Conservation (phyloP, 31 red algal genomes). For the Asparagopsis taxiformis region DNA sequence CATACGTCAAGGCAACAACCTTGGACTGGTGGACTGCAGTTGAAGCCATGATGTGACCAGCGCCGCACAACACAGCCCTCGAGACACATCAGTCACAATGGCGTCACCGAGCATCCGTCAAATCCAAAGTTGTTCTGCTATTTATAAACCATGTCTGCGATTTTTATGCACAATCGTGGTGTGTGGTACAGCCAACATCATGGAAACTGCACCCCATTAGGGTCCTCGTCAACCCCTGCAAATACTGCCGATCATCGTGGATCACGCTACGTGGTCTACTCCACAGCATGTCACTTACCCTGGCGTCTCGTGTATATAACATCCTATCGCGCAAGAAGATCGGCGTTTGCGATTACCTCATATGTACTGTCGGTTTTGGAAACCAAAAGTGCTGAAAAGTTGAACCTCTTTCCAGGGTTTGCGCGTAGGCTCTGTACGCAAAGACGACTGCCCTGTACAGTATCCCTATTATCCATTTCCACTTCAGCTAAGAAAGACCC, state of each 20-base stretch:
- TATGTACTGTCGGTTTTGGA: conserved; percentile 16
- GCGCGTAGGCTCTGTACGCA: conserved; percentile 82
- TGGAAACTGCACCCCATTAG: too few species aligned
- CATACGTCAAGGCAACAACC: too few species aligned
- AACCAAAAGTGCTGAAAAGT: conserved; percentile 78
- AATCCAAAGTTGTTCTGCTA: too few species aligned
- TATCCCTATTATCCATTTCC: conserved; percentile 65
- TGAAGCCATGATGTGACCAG: too few species aligned
- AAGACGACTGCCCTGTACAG: conserved; percentile 2
- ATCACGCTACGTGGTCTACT: too few species aligned
- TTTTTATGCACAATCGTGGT: not conserved
- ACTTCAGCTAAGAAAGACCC: conserved; percentile 59
- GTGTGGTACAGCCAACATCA: not conserved
- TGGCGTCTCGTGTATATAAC: not conserved
- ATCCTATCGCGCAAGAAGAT: conserved; percentile 36
- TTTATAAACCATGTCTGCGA: not conserved
- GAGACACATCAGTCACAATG: too few species aligned
- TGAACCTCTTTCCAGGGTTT: conserved; percentile 70
- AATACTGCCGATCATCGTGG: too few species aligned
- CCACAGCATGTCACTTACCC: too few species aligned
- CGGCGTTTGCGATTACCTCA: conserved; percentile 58
- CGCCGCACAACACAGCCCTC: too few species aligned
- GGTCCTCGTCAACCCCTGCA: too few species aligned
- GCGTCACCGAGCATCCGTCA: too few species aligned
- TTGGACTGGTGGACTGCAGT: too few species aligned